A percentile compares a stretch with the other conserved stretches of the same genome.
Evolutionary conservation across 1,139 yeast species (phyloP).

Genomic region (Kodamaea derodonti): DNA sequence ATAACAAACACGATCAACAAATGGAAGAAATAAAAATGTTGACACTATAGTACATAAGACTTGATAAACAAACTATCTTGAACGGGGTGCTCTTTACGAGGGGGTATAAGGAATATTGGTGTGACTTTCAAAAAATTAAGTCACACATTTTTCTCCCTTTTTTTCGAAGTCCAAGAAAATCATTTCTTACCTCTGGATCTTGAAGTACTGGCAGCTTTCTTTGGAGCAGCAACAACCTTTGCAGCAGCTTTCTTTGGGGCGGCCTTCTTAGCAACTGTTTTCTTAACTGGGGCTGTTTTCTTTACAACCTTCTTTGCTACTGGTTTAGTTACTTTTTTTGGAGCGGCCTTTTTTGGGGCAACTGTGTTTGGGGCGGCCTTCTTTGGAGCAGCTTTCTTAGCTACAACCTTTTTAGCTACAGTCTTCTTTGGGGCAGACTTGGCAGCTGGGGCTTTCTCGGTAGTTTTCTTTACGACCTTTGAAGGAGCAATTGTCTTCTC

Average conservation of each 20-base stretch:
- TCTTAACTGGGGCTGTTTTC: slow-evolving; percentile 24
- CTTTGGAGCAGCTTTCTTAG: slow-evolving; percentile 13
- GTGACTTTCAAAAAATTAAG: too few species aligned
- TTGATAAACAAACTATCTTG: not conserved
- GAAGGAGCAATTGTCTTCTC: slow-evolving; percentile 22
- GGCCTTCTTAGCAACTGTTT: slow-evolving; percentile 9
- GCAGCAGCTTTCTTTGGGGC: slow-evolving; percentile 7
- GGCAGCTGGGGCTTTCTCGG: slow-evolving; percentile 13
- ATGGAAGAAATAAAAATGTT: not conserved
- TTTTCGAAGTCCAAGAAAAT: slow-evolving; percentile 1
- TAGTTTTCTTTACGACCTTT: slow-evolving; percentile 19
- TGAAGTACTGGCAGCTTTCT: slow-evolving; percentile 16
- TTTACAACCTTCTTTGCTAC: slow-evolving; percentile 9
- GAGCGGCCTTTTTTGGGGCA: slow-evolving; percentile 11
- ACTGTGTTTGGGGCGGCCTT: slow-evolving; percentile 16
- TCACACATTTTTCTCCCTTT: slow-evolving; percentile 1
- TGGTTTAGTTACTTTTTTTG: slow-evolving; percentile 13
- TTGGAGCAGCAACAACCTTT: slow-evolving; percentile 10
- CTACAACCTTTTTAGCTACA: slow-evolving; percentile 9
- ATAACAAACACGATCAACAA: slow-evolving; percentile 1
- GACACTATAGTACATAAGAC: slow-evolving; percentile 1
- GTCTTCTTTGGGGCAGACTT: slow-evolving; percentile 9
- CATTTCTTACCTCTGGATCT: slow-evolving; percentile 3
- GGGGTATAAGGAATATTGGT: too few species aligned
- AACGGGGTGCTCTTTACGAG: too few species aligned